phyloP scores from a whole-genome alignment of 1,284 basidiomycete species.

The Moniliophthora roreri region DNA sequence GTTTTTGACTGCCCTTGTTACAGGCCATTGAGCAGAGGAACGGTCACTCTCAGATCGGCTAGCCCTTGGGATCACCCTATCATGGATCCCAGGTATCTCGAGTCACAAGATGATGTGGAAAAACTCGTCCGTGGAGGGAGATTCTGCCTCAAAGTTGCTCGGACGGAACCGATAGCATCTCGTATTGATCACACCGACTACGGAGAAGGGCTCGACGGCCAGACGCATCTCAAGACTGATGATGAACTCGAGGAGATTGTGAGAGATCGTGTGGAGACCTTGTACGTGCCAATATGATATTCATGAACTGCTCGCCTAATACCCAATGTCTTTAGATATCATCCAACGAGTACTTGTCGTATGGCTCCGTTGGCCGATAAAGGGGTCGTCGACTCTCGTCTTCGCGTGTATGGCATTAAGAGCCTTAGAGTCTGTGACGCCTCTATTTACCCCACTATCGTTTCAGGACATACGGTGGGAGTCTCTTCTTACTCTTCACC shows the following conservation, averaged over 20 bases:
- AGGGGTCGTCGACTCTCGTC: constrained; percentile 22
- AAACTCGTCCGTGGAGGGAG: constrained; percentile 55
- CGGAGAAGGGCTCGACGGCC: constrained; percentile 39
- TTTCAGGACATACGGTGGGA: constrained; percentile 64
- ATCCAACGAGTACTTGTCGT: constrained; percentile 50
- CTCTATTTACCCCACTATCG: constrained; percentile 55
- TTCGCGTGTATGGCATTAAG: constrained; percentile 26
- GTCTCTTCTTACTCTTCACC: constrained; percentile 10
- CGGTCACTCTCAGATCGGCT: constrained; percentile 34
- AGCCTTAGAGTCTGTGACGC: constrained; percentile 62
- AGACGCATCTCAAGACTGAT: constrained; percentile 38
- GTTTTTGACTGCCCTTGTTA: not conserved
- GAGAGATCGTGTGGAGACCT: constrained; percentile 49
- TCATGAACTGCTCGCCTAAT: not conserved
- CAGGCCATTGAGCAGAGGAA: constrained; percentile 41
- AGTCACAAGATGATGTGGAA: constrained; percentile 54
- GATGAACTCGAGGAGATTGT: constrained; percentile 44
- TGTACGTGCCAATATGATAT: constrained; percentile 32
- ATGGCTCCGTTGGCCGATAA: constrained; percentile 41
- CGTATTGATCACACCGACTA: constrained; percentile 43
- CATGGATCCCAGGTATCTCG: constrained; percentile 52
- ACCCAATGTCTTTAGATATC: constrained; percentile 32
- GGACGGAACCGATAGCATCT: constrained; percentile 48
- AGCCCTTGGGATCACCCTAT: constrained; percentile 40
- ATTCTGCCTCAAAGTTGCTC: constrained; percentile 47